Evolutionary conservation across 768 basidiomycete genomes (phyloP).

Genomic region (Boletus fagicola): DNA sequence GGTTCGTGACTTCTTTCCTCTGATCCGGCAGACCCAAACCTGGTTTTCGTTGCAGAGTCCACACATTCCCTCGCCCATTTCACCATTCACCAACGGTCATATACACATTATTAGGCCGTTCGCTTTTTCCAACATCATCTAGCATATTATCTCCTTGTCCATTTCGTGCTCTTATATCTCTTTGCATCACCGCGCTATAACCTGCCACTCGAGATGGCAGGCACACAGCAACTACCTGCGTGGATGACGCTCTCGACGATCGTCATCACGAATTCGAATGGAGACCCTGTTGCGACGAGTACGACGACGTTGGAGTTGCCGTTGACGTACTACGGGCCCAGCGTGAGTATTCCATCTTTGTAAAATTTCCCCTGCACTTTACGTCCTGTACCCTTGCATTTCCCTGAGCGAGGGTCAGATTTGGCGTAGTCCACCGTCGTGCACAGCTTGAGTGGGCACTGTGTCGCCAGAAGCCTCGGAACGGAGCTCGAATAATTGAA

Average conservation of each 20-base stretch:
- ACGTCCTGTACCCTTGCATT: neutral
- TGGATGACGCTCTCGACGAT: slow-evolving; percentile 65
- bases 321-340: slow-evolving; percentile 79
- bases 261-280: slow-evolving; percentile 51
- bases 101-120: neutral
- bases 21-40: neutral
- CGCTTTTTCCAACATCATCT: slow-evolving; percentile 3
- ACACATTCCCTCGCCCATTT: slow-evolving; percentile 26
- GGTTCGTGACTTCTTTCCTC: slow-evolving; percentile 12
- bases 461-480: neutral
- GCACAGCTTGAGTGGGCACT: neutral
- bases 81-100: slow-evolving; percentile 6
- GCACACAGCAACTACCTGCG: slow-evolving; percentile 66
- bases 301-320: slow-evolving; percentile 64
- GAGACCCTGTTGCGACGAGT: slow-evolving; percentile 52
- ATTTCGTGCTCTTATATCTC: slow-evolving; percentile 11
- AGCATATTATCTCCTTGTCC: slow-evolving; percentile 1
- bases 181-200: neutral
- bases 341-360: slow-evolving; percentile 48
- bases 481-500: neutral
- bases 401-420: neutral
- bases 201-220: slow-evolving; percentile 27
- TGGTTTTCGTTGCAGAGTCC: slow-evolving; percentile 13
- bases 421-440: neutral
- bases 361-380: neutral